Evolutionary conservation across 2,329 filamentous ascomycete genomes (phyloP).

Genomic region (Penicillium decumbens): DNA sequence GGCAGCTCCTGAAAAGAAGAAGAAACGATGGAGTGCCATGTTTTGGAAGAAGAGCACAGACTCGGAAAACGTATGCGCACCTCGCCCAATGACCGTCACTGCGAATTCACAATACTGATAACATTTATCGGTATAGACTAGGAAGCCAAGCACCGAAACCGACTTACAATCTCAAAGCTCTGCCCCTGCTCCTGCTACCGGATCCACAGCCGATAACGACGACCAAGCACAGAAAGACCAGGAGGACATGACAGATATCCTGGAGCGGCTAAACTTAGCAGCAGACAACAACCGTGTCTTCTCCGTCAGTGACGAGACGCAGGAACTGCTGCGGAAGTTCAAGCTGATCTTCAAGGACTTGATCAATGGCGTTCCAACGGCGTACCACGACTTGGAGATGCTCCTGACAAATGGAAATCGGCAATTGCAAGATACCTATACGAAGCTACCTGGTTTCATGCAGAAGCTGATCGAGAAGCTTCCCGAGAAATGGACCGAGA

Average conservation of each 20-base stretch:
- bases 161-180: constrained; percentile 5
- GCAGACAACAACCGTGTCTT: constrained; percentile 83
- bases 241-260: constrained; percentile 70
- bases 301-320: constrained; percentile 75
- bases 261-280: constrained; percentile 78
- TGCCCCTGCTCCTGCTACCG: constrained; percentile 1
- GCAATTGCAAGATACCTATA: constrained; percentile 61
- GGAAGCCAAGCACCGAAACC: not conserved
- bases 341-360: constrained; percentile 88
- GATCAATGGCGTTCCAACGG: constrained; percentile 86
- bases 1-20: constrained; percentile 27
- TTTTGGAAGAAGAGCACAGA: constrained; percentile 36
- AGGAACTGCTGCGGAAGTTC: constrained; percentile 76
- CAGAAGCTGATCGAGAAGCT: constrained; percentile 82
- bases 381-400: constrained; percentile 80
- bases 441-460: constrained; percentile 67
- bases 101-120: not conserved
- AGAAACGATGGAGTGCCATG: constrained; percentile 38
- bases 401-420: constrained; percentile 59
- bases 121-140: constrained; percentile 5
- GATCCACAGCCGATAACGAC: constrained; percentile 24
- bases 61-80: constrained; percentile 30
- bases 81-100: not conserved
- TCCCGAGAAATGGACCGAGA: constrained; percentile 72
- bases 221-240: constrained; percentile 53